These are phyloP conservation scores for Cenococcum geophilum DNA, from an alignment of 495 filamentous ascomycete species.

Conservation along the genomic window DNA sequence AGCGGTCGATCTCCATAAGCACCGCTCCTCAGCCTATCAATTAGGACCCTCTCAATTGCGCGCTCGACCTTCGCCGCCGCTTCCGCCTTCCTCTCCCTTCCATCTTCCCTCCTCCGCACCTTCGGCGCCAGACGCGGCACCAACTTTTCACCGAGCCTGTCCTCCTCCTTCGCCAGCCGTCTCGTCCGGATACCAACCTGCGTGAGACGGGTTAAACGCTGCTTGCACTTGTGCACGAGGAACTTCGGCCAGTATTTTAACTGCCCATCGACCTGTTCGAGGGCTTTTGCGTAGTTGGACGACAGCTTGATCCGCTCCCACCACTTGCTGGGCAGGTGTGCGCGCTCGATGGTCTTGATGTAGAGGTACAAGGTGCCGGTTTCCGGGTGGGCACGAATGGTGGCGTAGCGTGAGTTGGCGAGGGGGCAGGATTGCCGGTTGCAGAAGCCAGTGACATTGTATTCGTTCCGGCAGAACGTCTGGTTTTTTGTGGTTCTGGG, in stretches of 20 bases:
- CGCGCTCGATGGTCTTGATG: conserved; percentile 81
- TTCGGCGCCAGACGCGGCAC: conserved; percentile 92
- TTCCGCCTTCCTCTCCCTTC: conserved; percentile 87
- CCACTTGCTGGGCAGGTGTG: conserved; percentile 83
- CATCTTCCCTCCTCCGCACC: conserved; percentile 78
- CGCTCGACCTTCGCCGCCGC: conserved; percentile 92
- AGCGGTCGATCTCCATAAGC: conserved; percentile 92
- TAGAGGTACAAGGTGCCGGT: conserved; percentile 88
- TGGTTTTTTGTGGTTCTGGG: conserved; percentile 71
- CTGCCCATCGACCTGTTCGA: conserved; percentile 79
- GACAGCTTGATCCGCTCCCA: conserved; percentile 94
- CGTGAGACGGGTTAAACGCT: conserved; percentile 86
- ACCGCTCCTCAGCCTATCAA: conserved; percentile 83
- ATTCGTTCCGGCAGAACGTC: conserved; percentile 94
- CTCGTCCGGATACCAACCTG: conserved; percentile 87
- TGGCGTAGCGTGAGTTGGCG: conserved; percentile 93
- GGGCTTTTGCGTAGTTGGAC: conserved; percentile 79
- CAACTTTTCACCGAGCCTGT: conserved; percentile 79
- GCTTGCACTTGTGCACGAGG: conserved; percentile 93
- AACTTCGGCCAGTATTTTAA: conserved; percentile 97
- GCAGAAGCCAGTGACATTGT: conserved; percentile 92
- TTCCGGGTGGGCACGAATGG: conserved; percentile 73
- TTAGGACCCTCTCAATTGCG: conserved; percentile 90
- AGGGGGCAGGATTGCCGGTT: conserved; percentile 92
- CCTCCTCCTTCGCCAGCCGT: conserved; percentile 78